A percentile compares a stretch with the other conserved stretches of the same genome.
These are phyloP conservation scores for Paecilomyces sp. DNA, from an alignment of 2,329 filamentous ascomycete genomes.

Conservation along the genomic window DNA sequence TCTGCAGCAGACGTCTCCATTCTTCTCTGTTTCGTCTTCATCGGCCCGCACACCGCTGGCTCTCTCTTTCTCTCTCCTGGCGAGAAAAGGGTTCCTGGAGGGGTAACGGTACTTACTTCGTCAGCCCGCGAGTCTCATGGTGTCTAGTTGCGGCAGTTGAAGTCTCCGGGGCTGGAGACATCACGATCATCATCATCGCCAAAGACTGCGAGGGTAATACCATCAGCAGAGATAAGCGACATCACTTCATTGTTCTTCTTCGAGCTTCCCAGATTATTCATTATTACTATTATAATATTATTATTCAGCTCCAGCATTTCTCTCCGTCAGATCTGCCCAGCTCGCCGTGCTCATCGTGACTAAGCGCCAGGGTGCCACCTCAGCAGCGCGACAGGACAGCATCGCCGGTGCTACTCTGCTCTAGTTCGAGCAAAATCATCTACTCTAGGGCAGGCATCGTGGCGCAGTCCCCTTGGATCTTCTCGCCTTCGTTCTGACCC, in stretches of 20 bases:
- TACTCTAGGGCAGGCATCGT: constrained; percentile 1
- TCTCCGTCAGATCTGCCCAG: neutral
- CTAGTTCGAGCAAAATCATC: too few species aligned
- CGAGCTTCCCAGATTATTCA: neutral
- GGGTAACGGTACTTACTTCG: neutral
- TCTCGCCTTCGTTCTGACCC: neutral
- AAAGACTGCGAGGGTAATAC: neutral
- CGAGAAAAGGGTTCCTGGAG: neutral
- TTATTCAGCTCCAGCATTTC: neutral
- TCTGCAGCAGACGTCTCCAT: neutral
- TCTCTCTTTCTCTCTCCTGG: neutral
- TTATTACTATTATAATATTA: neutral
- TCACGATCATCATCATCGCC: neutral
- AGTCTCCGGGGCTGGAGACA: neutral
- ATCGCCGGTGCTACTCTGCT: neutral
- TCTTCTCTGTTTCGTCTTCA: neutral
- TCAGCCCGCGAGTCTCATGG: neutral
- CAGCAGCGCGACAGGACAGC: neutral
- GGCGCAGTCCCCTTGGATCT: constrained; percentile 2
- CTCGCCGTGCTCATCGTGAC: neutral
- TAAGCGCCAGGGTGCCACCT: neutral
- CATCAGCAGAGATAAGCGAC: neutral
- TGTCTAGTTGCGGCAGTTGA: neutral
- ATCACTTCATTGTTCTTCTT: neutral
- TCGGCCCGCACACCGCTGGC: neutral